Base-by-base conservation (phyloP, 2,329 filamentous ascomycete species). In the Monilinia vaccinii-corymbosi region DNA sequence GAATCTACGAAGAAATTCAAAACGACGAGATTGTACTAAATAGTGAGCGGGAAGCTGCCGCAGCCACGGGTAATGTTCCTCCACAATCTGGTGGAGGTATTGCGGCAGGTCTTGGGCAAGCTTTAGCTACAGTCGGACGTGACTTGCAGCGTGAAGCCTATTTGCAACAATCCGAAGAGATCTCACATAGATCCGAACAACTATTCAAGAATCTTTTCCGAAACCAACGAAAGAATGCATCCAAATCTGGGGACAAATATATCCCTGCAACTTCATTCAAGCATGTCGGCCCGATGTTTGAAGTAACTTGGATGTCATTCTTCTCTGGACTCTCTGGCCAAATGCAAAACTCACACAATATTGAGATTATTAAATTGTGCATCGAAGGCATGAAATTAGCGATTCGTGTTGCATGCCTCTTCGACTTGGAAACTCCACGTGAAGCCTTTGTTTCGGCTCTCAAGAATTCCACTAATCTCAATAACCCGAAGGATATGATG, bases 271-370 rank as follows among this genome's bases (percentile, higher is more conserved):
- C 91, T 1, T 97, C 92, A 0, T 92, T 91, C 72, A 93, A 91
- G 68, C 94, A 99, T 72, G 89, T 97, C 53, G 94, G 94, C 0
- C 91, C 94, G 0, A 99, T 99, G 94, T 97, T 99, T 71, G 92
- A 96, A 69, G 91, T 96, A 28, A 95, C 91, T 0, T 99, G 94
- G 94, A 99, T 97, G 93, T 96, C 93, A 11, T 95, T 97, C 73
- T 88, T 99, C 70, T 97, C 93, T 6, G 92, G 92, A 0, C 81
- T 99, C 31, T 97, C 93, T 1, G 92, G 89, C 55, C 89, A 95
- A 67, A 92, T 94, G 72, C 94, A 97, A 68, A 92, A 96, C 71
- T 88, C 90, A 0, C 89, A 96, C 67, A 97, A 97, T 69, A 79
- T 96, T 5, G 91, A 97, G 66, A 89, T 94, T 18, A 92, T 97